phyloP scores from a whole-genome alignment of 192 early-diverging fungal species.

The Coemansia sp. region DNA sequence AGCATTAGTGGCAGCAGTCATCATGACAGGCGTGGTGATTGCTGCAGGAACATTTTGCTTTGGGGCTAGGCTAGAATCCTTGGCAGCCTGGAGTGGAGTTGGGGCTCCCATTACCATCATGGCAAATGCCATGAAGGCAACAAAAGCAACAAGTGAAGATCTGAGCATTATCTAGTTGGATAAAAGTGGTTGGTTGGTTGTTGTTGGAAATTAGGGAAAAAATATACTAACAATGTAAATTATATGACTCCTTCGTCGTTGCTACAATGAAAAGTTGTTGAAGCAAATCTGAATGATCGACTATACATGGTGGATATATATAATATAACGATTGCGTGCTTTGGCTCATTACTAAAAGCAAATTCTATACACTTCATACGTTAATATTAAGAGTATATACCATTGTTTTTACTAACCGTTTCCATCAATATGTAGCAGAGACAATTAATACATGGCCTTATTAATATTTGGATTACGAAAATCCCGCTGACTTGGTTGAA shows the following conservation, averaged over 20 bases:
- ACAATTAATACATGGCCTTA: no score
- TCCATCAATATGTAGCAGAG: no score
- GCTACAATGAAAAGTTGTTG: neutral
- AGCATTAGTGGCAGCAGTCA: conserved; percentile 9
- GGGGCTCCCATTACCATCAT: conserved; percentile 53
- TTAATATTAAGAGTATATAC: neutral
- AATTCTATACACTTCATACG: neutral
- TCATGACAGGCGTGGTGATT: conserved; percentile 1
- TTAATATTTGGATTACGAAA: no score
- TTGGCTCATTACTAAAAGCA: neutral
- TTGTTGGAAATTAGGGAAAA: conserved; percentile 1
- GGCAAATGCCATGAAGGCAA: conserved; percentile 40
- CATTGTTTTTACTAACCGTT: neutral
- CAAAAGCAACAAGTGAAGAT: conserved; percentile 35
- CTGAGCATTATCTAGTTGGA: conserved; percentile 27
- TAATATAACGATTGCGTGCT: neutral
- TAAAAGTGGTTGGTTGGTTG: neutral
- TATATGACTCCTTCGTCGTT: neutral
- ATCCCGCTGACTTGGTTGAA: no score
- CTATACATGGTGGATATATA: neutral
- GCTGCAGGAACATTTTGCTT: conserved; percentile 2
- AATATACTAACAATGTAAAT: conserved; percentile 5
- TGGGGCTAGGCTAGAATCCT: conserved; percentile 3
- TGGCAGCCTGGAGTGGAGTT: conserved; percentile 4
- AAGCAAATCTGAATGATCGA: neutral